Base-by-base conservation (phyloP, 257 asterid genomes). In the Paulownia fortunei region DNA sequence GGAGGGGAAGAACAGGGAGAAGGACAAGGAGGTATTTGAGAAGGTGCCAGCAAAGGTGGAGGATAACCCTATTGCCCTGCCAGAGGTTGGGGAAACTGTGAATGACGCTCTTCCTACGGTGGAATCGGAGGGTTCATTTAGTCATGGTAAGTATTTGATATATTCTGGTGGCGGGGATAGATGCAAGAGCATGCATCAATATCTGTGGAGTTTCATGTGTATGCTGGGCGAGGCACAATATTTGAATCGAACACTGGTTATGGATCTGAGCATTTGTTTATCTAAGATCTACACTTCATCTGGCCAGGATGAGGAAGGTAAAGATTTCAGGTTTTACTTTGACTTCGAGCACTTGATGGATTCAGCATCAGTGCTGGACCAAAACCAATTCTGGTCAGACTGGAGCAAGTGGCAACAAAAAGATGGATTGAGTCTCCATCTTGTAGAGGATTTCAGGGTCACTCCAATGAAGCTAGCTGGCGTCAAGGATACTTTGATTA, bases 111-210 rank as follows among this genome's bases (percentile, higher is more conserved):
- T 95, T 60, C 99, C 99, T 6, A 79, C 83, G 39, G 88, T 85
- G 21, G 97, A 92, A 80, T 83, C 98, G 0, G 97, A 93, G 82
- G 84, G 88, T 6, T 88, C 94, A 1, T 95, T 95, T 47, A 73
- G 92, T 46, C 84, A n/a, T 11, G 88, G 89, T 0, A 95, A 91
- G 89, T 95, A 90, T 80, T 81, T 95, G 88, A 26, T 93, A 55
- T 95, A 95, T 64, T 78, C 90, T 15, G 94, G 94, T 12, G 93
- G 99, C 3, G 99, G 99, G 30, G 99, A 95, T 79, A 89, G 93
- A 84, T 95, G 99, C 75, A 95, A 95, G 93, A 93, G 94, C 89
- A 95, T 95, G 98, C 80, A 86, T 69, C 99, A 95, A 10, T 95
- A 91, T 80, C 76, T 95, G 27, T 95, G 98, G 98, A 93, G 98